Conservation (phyloP, 352 stramenopile genomes). For the Pythium grandisporangium region DNA sequence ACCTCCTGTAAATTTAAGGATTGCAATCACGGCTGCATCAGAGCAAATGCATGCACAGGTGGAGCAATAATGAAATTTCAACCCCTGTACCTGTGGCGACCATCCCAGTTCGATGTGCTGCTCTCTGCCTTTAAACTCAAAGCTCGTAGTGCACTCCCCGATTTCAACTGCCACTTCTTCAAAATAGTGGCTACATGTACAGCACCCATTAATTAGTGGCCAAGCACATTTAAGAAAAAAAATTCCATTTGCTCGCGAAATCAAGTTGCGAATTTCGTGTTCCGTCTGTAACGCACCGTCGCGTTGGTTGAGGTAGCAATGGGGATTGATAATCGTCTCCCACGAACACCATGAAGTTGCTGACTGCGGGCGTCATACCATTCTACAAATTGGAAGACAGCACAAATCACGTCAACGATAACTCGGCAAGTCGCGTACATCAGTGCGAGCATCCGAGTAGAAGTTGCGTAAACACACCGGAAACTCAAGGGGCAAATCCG, state of each 20-base stretch:
- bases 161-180: constrained; percentile 57
- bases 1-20: constrained; percentile 53
- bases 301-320: constrained; percentile 23
- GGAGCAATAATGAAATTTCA: no score
- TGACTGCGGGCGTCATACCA: constrained; percentile 60
- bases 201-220: neutral
- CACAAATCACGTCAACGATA: neutral
- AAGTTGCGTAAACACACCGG: constrained; percentile 38
- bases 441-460: no score
- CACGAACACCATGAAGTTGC: constrained; percentile 55
- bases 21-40: no score
- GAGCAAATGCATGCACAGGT: no score
- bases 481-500: constrained; percentile 72
- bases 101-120: constrained; percentile 66
- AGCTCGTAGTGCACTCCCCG: constrained; percentile 22
- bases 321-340: constrained; percentile 34
- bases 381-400: constrained; percentile 31
- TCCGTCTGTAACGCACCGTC: constrained; percentile 22
- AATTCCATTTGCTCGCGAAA: neutral
- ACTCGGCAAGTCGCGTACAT: neutral
- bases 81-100: constrained; percentile 64
- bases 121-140: constrained; percentile 46
- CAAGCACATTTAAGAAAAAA: no score
- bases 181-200: constrained; percentile 50
- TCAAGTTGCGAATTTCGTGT: neutral